Base-by-base conservation (phyloP, 106 monocot species). In the Allium fistulosum region DNA sequence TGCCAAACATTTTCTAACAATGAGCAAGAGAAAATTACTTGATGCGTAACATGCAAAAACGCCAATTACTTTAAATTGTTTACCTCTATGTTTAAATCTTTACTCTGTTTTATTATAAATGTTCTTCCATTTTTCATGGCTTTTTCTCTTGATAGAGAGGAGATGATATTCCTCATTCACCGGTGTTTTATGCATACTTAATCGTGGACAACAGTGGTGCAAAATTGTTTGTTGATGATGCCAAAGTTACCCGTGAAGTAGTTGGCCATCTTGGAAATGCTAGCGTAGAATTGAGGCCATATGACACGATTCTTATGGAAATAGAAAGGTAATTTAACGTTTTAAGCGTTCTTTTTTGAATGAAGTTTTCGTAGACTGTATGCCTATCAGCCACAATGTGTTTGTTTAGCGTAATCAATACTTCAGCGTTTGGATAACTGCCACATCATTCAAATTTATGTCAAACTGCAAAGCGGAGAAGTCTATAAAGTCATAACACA, bases 131-230 rank as follows among this genome's bases (percentile, higher is more conserved):
- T 26, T 27, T 55, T 15, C 46, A 17, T 69, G 16, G 37, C 46
- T 61, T 48, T 76, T 74, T 66, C 52, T 49, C 72, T 61, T 48
- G 79, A 80, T 71, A 96, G 95, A 91, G 95, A 84, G 96, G 96
- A 84, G 84, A 78, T 81, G 96, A 97, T 71, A 78, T 89, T 71
- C 84, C 88, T 68, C 72, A 92, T 84, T 92, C 92, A 62, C 96
- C 96, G 72, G 92, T 97, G 55, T 84, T 89, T 51, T 97, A 97
- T 84, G 72, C 88, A 53, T 97, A 97, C 75, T 75, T 97, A 48
- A 75, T 92, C 75, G 96, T 97, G 71, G 88, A 78, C 68, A 76
- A 46, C 61, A 74, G 63, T 26, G 52, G 69, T 76, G 92, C 89
- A 64, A 84, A 74, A 65, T 77, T 97, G 17, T 92, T 97, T 82